Base-by-base conservation (phyloP, 2,329 filamentous ascomycete species). In the Uncinocarpus reesii region DNA sequence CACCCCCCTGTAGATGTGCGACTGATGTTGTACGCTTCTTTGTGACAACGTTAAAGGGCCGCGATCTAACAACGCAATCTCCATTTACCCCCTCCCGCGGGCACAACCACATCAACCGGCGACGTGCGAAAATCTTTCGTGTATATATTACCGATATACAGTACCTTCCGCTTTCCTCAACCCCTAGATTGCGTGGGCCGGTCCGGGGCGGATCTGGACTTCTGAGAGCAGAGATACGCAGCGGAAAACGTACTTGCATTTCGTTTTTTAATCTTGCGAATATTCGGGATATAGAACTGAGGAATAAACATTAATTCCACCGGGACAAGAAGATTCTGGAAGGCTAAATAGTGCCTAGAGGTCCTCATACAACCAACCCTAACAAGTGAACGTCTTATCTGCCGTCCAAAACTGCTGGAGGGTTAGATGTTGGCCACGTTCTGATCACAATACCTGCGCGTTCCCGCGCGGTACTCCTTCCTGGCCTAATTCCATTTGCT, bases 1-100 rank as follows among this genome's bases (percentile, higher is more conserved):
- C 35, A 36, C 36, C 31, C 38, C 41, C 32, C 42, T 49, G 42
- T 44, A 41, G 36, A 44, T 53, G 52, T 52, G 49, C 49, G 49
- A 53, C 35, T 44, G 16, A 46, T 35, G 41, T 46, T 51, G 52
- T 37, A 52, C 46, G 20, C 45, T 36, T 45, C 26, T 46, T 42
- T 48, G 48, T 48, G 37, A 46, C 47, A 48, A 42, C n/a, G n/a
- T n/a, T 47, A 32, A 36, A 41, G n/a, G 34, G 35, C 35, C 34
- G 34, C 43, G 34, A 38, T 37, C 23, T 46, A n/a, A n/a, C n/a
- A n/a, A n/a, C 16, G 43, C 34, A 46, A 32, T 15, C 2, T n/a
- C 36, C 15, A 2, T 20, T 21, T 21, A 4, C 36, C 31, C 23
- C 11, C 32, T n/a, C 41, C 32, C 36, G 38, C 44, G 31, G 23